A percentile compares a stretch with the other conserved stretches of the same genome.
Conservation (phyloP, 2,329 filamentous ascomycete genomes). For the Fusarium torulosum region DNA sequence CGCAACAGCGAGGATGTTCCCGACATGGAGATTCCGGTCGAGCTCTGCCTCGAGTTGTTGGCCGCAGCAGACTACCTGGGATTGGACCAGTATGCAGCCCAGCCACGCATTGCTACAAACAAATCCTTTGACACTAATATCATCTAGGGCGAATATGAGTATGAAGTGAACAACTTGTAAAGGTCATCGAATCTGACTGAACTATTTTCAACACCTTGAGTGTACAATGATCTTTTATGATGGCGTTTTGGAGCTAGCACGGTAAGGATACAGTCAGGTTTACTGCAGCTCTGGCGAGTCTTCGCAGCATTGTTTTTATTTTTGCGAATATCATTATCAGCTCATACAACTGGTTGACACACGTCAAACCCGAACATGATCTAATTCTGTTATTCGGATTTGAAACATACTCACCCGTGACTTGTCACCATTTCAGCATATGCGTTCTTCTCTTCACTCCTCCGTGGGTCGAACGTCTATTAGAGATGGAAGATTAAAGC, state of each 20-base stretch:
- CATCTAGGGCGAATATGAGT: constrained; percentile 54
- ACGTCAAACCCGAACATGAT: constrained; percentile 2
- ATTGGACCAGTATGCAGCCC: constrained; percentile 66
- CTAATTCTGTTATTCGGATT: neutral
- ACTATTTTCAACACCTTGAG: neutral
- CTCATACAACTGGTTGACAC: constrained; percentile 10
- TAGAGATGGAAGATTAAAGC: constrained; percentile 65
- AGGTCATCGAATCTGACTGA: neutral
- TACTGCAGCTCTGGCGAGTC: constrained; percentile 14
- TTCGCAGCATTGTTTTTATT: constrained; percentile 18
- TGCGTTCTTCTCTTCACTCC: constrained; percentile 62
- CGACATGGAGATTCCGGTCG: constrained; percentile 84
- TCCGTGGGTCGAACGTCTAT: constrained; percentile 68
- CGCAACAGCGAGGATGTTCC: constrained; percentile 77
- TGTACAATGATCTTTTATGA: constrained; percentile 4
- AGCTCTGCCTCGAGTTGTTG: constrained; percentile 81
- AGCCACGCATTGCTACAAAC: constrained; percentile 49
- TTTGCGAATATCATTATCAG: constrained; percentile 37
- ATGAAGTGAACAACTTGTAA: constrained; percentile 49
- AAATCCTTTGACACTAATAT: constrained; percentile 49
- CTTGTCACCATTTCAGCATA: constrained; percentile 64
- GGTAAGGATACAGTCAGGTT: constrained; percentile 25
- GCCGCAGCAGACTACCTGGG: constrained; percentile 83
- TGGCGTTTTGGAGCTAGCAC: constrained; percentile 39
- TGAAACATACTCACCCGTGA: constrained; percentile 8